Evolutionary conservation across 2,329 filamentous ascomycete species (phyloP).

Genomic region (Fusarium lyarnte): DNA sequence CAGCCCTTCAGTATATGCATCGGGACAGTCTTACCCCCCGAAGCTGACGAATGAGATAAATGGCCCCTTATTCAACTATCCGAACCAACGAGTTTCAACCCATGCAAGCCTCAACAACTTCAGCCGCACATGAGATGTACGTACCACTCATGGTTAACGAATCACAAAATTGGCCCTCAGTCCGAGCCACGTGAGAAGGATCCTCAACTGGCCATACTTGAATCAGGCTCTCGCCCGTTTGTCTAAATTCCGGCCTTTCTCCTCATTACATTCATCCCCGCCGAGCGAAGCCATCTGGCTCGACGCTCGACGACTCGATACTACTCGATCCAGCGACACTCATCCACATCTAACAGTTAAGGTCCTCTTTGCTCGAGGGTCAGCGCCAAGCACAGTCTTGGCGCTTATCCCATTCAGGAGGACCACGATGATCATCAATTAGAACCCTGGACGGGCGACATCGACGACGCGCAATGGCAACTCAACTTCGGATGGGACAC

Average conservation of each 20-base stretch:
- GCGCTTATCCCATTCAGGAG: neutral
- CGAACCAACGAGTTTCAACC: rapidly evolving
- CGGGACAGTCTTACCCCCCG: rapidly evolving
- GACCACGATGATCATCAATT: neutral
- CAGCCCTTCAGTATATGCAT: neutral
- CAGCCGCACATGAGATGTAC: neutral
- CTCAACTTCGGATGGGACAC: neutral
- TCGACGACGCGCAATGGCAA: neutral
- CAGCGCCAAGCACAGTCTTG: neutral
- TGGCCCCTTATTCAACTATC: neutral
- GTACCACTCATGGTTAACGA: neutral
- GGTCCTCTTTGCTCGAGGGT: neutral
- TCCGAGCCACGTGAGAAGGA: neutral
- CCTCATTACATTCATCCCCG: neutral
- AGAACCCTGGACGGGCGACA: neutral
- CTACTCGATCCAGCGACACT: too few species aligned
- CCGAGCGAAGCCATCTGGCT: neutral
- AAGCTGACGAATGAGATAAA: neutral
- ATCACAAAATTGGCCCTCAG: constrained; percentile 1
- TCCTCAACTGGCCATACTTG: neutral
- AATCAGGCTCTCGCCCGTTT: rapidly evolving
- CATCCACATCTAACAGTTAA: neutral
- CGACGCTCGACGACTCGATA: too few species aligned
- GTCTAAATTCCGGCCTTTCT: rapidly evolving
- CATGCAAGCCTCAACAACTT: neutral